A percentile compares a stretch with the other conserved stretches of the same genome.
These are phyloP conservation scores for Podosphaera fusca DNA, from an alignment of 2,329 filamentous ascomycete genomes.

Conservation along the genomic window DNA sequence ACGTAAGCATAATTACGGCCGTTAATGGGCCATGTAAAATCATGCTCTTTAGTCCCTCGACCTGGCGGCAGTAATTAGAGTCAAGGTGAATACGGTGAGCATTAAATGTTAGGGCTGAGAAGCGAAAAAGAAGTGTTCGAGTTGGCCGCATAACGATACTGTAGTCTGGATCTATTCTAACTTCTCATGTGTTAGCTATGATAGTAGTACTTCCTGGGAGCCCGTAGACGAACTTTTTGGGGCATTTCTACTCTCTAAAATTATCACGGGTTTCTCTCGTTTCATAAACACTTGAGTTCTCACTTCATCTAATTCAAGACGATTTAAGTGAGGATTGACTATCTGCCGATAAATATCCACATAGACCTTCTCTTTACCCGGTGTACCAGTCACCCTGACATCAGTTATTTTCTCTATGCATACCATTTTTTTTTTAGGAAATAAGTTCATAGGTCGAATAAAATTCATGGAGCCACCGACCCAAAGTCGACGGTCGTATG, in stretches of 20 bases:
- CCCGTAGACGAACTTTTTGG: slow-evolving; percentile 9
- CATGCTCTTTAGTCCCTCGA: slow-evolving; percentile 52
- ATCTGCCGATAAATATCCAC: slow-evolving; percentile 13
- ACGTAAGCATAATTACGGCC: slow-evolving; percentile 51
- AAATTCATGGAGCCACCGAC: slow-evolving; percentile 47
- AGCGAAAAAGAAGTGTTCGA: slow-evolving; percentile 58
- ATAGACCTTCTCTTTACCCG: slow-evolving; percentile 13
- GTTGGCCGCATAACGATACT: slow-evolving; percentile 40
- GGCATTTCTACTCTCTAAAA: slow-evolving; percentile 4
- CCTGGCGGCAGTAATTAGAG: slow-evolving; percentile 37
- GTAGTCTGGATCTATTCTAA: slow-evolving; percentile 22
- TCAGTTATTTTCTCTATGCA: slow-evolving; percentile 25
- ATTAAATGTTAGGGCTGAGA: slow-evolving; percentile 79
- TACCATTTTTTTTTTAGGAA: slow-evolving; percentile 17
- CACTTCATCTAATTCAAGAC: slow-evolving; percentile 26
- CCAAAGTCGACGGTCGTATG: slow-evolving; percentile 67
- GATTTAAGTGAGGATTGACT: not conserved
- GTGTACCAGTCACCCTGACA: slow-evolving; percentile 15
- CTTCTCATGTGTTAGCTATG: slow-evolving; percentile 2
- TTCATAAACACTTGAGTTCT: slow-evolving; percentile 42
- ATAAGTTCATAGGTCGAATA: slow-evolving; percentile 1
- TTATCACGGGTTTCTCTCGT: slow-evolving; percentile 12
- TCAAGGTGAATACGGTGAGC: slow-evolving; percentile 82
- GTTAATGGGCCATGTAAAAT: slow-evolving; percentile 76
- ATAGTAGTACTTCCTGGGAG: slow-evolving; percentile 2